Conservation (phyloP, 2,329 filamentous ascomycete genomes). For the Fusarium citri region DNA sequence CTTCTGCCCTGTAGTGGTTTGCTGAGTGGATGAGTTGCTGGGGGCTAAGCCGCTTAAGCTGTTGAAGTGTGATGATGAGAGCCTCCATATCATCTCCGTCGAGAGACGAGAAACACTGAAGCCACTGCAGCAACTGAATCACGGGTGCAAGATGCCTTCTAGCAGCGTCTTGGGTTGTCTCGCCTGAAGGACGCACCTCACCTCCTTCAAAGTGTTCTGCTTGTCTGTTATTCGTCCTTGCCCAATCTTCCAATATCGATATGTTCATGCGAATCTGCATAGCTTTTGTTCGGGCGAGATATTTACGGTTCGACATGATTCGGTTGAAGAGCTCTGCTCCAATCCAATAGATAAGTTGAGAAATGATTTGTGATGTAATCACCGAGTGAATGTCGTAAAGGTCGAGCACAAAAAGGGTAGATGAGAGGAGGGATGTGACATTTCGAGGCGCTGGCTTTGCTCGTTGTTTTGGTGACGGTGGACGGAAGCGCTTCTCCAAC, state of each 20-base stretch:
- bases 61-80: constrained; percentile 87
- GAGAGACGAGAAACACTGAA: constrained; percentile 96
- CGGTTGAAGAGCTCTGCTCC: constrained; percentile 97
- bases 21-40: constrained; percentile 92
- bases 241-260: constrained; percentile 95
- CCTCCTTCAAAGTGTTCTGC: constrained; percentile 96
- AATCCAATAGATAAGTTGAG: constrained; percentile 95
- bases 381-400: constrained; percentile 99
- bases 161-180: constrained; percentile 86
- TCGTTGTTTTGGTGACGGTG: constrained; percentile 91
- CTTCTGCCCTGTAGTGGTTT: constrained; percentile 92
- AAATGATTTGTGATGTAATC: constrained; percentile 90
- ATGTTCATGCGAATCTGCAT: constrained; percentile 99
- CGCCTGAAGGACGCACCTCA: constrained; percentile 84
- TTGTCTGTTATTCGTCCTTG: constrained; percentile 89
- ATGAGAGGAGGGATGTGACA: constrained; percentile 93
- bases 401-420: constrained; percentile 95
- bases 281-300: constrained; percentile 93
- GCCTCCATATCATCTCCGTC: constrained; percentile 87
- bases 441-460: constrained; percentile 94
- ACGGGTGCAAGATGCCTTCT: constrained; percentile 88
- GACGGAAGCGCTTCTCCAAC: constrained; percentile 88
- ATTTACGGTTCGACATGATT: constrained; percentile 95
- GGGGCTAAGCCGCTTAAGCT: constrained; percentile 84
- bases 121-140: constrained; percentile 94